Percentiles rank a stretch among this genome's conserved stretches.
phyloP scores from a whole-genome alignment of 164 flowering plant genomes.

The Warburgia ugandensis region DNA sequence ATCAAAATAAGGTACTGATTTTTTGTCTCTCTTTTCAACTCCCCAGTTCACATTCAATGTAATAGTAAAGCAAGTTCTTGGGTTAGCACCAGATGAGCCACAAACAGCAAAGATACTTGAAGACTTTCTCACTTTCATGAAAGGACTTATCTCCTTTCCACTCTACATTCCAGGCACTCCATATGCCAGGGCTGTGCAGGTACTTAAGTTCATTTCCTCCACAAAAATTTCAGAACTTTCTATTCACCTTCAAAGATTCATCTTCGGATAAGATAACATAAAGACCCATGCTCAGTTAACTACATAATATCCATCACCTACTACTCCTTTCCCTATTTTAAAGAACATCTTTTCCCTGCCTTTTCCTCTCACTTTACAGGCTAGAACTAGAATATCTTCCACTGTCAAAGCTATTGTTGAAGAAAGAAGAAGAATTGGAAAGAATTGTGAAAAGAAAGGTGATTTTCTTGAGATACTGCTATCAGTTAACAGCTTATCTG shows the following conservation, averaged over 20 bases:
- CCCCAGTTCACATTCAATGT: constrained; percentile 57
- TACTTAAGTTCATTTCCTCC: no score
- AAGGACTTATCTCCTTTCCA: constrained; percentile 64
- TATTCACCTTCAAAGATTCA: no score
- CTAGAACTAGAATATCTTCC: constrained; percentile 56
- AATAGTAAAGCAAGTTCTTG: constrained; percentile 52
- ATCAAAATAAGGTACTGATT: not conserved
- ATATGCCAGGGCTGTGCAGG: constrained; percentile 67
- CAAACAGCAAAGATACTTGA: constrained; percentile 33
- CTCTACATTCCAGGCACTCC: constrained; percentile 48
- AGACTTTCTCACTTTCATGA: constrained; percentile 59
- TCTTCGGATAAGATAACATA: no score
- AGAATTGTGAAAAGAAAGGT: constrained; percentile 14
- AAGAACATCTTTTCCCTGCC: no score
- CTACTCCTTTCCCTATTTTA: no score
- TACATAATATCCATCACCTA: no score
- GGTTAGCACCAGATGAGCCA: constrained; percentile 54
- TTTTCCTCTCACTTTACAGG: constrained; percentile 39
- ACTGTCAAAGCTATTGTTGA: constrained; percentile 52
- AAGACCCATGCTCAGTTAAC: no score
- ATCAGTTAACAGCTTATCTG: constrained; percentile 39
- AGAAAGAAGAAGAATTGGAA: constrained; percentile 33
- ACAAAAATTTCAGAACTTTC: no score
- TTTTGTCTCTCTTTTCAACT: not conserved
- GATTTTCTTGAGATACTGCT: constrained; percentile 57